Evolutionary conservation across 768 basidiomycete species (phyloP).

Genomic region (Mycena rebaudengoi): DNA sequence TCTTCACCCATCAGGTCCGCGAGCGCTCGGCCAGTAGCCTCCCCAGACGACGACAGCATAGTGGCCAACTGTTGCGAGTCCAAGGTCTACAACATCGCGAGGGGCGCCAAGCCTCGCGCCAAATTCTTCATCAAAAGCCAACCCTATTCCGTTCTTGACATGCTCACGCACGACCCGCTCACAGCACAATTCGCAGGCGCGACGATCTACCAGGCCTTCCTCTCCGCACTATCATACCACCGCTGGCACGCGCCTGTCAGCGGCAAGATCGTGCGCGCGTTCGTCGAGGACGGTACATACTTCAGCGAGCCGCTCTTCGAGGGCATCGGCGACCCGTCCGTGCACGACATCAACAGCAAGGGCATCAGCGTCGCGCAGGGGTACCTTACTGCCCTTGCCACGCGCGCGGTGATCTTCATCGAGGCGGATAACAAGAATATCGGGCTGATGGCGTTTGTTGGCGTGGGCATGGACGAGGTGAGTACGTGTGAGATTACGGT

Average conservation of each 20-base stretch:
- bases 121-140: background rate
- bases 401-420: conserved; percentile 65
- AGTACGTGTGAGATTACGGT: conserved; percentile 65
- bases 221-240: conserved; percentile 64
- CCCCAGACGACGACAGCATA: conserved; percentile 9
- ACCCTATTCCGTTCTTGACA: background rate
- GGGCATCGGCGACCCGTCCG: conserved; percentile 31
- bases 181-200: conserved; percentile 44
- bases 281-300: conserved; percentile 60
- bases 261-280: conserved; percentile 49
- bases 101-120: background rate
- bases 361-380: conserved; percentile 40
- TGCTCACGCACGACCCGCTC: conserved; percentile 6
- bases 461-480: conserved; percentile 68
- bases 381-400: conserved; percentile 54
- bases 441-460: conserved; percentile 66
- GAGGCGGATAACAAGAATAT: conserved; percentile 58
- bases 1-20: conserved; percentile 1
- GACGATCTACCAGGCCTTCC: conserved; percentile 65
- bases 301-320: conserved; percentile 47
- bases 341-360: background rate
- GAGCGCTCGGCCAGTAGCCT: conserved; percentile 2
- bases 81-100: background rate
- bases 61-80: background rate
- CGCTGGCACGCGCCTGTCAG: conserved; percentile 70